Base-by-base conservation (phyloP, 2,329 filamentous ascomycete species). In the Neonectria faginata region DNA sequence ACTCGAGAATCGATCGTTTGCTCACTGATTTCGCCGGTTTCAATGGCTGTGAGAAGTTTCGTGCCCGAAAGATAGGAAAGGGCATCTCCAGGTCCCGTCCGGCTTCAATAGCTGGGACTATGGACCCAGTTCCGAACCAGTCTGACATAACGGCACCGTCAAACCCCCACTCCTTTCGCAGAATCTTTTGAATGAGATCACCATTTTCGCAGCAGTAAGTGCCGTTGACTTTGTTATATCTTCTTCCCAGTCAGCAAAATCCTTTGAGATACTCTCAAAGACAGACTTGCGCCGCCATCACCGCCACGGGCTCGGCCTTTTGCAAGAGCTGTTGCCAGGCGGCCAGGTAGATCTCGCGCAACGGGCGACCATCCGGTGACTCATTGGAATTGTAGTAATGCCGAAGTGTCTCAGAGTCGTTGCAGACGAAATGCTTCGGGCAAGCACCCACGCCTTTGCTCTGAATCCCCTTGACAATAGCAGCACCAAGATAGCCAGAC, bases 1-100 rank as follows among this genome's bases (percentile, higher is more conserved):
- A 44, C 63, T 0, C 55, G 20, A 0, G 16, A n/a, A 1, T 70
- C 58, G 2, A 70, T 70, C 2, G 33, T 25, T 0, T 31, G 8
- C 9, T 70, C 53, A 3, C 18, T 47, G 2, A 69, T 5, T 2
- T 29, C 39, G 1, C 60, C 67, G 0, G 25, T 22, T 0, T 31
- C 5, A 0, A 70, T 55, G 4, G 67, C 62, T 10, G 57, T n/a
- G 25, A 64, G 5, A 2, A 69, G 57, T 3, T 56, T 67, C 0
- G 42, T 42, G 4, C 67, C 42, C 68, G 57, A 4, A 68, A 70
- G 2, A 70, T 29, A 2, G 67, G 65, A 0, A 65, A 47, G 0
- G 68, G 68, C 67, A 70, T 70, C 33, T 70, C 68, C 6, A 70
- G 22, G 7, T 70, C 68, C 0, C 70, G 44, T 0, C 67, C 67